Evolutionary conservation across 305 asterid species (phyloP), one percentile per base, ranked within the genome.

Genomic region (Rubia balearica): DNA sequence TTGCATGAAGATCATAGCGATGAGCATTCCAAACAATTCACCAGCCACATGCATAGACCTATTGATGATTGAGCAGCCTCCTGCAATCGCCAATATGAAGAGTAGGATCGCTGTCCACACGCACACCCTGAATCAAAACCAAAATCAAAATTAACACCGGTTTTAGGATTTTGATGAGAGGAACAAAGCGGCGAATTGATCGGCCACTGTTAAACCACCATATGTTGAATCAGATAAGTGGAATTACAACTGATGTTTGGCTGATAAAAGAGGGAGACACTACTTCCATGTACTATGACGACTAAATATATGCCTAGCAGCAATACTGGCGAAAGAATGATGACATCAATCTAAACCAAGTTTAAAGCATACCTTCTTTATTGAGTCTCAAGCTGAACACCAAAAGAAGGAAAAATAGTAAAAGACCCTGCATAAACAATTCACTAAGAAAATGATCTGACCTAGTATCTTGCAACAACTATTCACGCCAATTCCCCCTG

Each of bases 1-100:
- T 80, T 93, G 98, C 98, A 90, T 89, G 85, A 90, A 93, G 61
- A 93, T 96, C 97, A 93, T 90, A 4, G 98, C 96, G 61, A 93
- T 90, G 9, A 93, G 96, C 90, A 93, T 83, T 33, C 98, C 98
- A 70, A 90, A 93, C 9, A 90, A 66, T 77, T 93, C 98, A 17
- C 98, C 98, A 3, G 97, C 97, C 63, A 93, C 77, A 38, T 97
- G 98, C 68, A 96, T 93, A 57, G 90, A 93, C 80, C 98, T 78
- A 66, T 93, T 93, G 81, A 93, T 93, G 61, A 93, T 89, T 51
- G 98, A 93, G 87, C 98, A 93, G 76, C 96, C 96, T 71, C 98
- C 98, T 66, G 86, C 69, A 55, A 86, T 76, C 66, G 97, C 92
- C 76, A 93, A 61, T 76, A 93, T 61, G 84, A 90, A 84, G 70